These are phyloP conservation scores for Boletus fagicola DNA, from an alignment of 768 basidiomycete species.

Conservation along the genomic window DNA sequence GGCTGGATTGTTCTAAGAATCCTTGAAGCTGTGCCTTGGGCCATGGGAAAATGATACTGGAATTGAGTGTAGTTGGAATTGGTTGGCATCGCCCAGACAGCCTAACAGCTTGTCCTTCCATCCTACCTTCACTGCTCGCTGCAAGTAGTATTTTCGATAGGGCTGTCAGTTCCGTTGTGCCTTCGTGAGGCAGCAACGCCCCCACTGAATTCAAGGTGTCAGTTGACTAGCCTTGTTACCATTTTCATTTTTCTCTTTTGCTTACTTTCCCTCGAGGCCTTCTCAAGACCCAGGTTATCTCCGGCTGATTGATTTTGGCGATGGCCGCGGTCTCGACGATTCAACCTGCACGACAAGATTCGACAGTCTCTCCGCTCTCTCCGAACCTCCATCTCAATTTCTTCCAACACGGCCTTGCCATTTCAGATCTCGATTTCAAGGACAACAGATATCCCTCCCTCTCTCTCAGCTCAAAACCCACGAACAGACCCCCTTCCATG, in stretches of 20 bases:
- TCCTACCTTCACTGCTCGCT: background rate
- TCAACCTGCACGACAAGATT: conserved; percentile 44
- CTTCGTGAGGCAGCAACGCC: background rate
- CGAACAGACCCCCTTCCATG: conserved; percentile 31
- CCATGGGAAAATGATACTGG: conserved; percentile 25
- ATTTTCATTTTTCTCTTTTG: conserved; percentile 5
- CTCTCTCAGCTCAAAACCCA: conserved; percentile 23
- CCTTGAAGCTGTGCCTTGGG: background rate
- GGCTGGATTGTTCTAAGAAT: no score
- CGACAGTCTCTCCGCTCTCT: conserved; percentile 31
- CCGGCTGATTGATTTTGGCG: conserved; percentile 22
- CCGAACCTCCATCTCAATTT: conserved; percentile 38
- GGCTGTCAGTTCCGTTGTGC: background rate
- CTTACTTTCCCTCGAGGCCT: conserved; percentile 13
- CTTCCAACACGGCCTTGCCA: conserved; percentile 52
- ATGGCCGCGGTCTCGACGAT: conserved; percentile 51
- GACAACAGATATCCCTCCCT: conserved; percentile 58
- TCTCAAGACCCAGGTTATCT: conserved; percentile 22
- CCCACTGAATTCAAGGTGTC: background rate
- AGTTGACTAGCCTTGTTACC: conserved; percentile 7
- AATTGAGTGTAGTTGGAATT: conserved; percentile 21
- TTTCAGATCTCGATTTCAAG: conserved; percentile 60
- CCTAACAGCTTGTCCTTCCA: conserved; percentile 4
- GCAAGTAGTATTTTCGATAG: background rate
- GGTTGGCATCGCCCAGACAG: conserved; percentile 15